Base-by-base conservation (phyloP, 192 early-diverging fungal species). In the Rhizoclosmatium globosum region DNA sequence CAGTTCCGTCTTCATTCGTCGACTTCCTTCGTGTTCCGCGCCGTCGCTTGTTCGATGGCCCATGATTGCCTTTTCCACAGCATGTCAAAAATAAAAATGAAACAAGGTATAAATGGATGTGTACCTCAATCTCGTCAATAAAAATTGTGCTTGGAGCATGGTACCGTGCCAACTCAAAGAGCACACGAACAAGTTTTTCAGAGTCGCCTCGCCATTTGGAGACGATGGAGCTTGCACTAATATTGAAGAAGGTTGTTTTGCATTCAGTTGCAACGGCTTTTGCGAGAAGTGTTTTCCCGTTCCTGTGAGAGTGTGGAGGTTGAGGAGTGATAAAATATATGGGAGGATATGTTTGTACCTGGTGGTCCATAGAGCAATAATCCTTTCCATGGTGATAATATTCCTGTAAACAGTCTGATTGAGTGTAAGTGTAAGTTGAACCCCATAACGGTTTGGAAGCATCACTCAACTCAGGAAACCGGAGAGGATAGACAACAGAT, bases 1-100 rank as follows among this genome's bases (percentile, higher is more conserved):
- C 47, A 90, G 75, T 71, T 90, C 89, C n/a, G 89, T 90, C 70
- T 90, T 90, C 87, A 90, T 90, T 48, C 89, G 69, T 57, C 87
- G 66, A 48, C 82, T 84, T 21, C 86, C 89, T 82, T 90, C 89
- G 66, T 89, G 88, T 59, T 89, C 89, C 0, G 72, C 79, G 3
- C 85, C 87, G 13, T 88, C 87, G 9, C 79, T 79, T 0, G 82
- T 81, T 61, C 89, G 72, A 17, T 89, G 87, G n/a, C 84, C 76
- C 87, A 89, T 90, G 58, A 87, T 86, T 4, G 83, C 82, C 84
- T 85, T 48, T 1, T 4, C 65, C 53, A 31, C 38, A 47, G 17
- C 19, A n/a, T 42, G 46, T 71, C 42, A 21, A 21, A 23, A 31
- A 31, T 31, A 31, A 31, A 31, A 31, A 31, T 31, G 31, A 31